Percentiles rank a stretch among this genome's conserved stretches.
These are phyloP conservation scores for Capsicum pubescens DNA, from an alignment of 257 asterid species.

Conservation along the genomic window DNA sequence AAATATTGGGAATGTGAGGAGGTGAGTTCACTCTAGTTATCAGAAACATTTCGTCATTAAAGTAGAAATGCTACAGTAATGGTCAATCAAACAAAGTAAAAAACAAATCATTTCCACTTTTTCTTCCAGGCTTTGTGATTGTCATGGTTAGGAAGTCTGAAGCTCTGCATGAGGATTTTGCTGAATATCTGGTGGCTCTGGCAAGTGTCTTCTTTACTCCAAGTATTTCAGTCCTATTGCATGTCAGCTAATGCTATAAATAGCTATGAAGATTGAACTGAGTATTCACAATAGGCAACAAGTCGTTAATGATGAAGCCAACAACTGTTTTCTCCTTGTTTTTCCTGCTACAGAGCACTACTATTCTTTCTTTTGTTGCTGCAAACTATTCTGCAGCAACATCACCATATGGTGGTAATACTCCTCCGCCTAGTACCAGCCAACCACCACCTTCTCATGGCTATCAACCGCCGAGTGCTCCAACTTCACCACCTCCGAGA, in stretches of 20 bases:
- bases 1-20: constrained; percentile 2
- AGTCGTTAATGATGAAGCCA: background rate
- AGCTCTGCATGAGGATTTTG: constrained; percentile 20
- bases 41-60: background rate
- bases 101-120: constrained; percentile 22
- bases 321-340: background rate
- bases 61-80: background rate
- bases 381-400: constrained; percentile 11
- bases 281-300: background rate
- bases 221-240: background rate
- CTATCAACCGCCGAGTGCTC: constrained; percentile 23
- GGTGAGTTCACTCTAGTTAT: constrained; percentile 7
- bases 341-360: background rate
- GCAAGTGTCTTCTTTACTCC: constrained; percentile 6
- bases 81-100: background rate
- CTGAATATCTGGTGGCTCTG: constrained; percentile 17
- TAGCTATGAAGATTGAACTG: background rate
- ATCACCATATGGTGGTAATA: constrained; percentile 12
- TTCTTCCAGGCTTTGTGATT: constrained; percentile 22
- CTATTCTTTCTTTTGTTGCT: constrained; percentile 7
- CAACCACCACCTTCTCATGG: constrained; percentile 23
- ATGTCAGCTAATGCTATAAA: background rate
- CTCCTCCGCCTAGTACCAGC: background rate
- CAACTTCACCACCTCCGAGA: background rate
- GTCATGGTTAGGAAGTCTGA: background rate